Evolutionary conservation across 108 stramenopile genomes (phyloP), one percentile per base, ranked within the genome.

Genomic region (Skeletonema costatum): DNA sequence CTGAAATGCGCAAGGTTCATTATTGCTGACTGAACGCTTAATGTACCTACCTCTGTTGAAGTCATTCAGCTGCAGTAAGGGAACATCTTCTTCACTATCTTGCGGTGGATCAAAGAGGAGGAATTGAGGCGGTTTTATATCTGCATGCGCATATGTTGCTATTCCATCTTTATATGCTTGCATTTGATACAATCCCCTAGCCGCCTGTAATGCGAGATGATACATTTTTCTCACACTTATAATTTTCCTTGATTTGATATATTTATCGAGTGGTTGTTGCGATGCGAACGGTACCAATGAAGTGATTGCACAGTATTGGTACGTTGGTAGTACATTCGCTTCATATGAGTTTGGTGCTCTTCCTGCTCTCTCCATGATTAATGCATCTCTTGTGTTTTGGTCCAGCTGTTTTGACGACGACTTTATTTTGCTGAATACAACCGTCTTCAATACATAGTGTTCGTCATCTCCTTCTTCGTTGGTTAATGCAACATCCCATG

Each of bases 101-200:
- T 56, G 53, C 19, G 53, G 53, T 10, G 68, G 51, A 32, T 33
- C 29, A 32, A 51, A 68, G 2, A 53, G n/a, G 16, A 68, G 25
- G 16, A 68, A 68, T 48, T 68, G 68, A 4, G 68, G 8, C 7
- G 68, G 68, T 4, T 68, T 68, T 19, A 68, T 12, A 51, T 68
- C 68, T 1, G 68, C 38, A 35, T 68, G 68, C 30, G 30, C 50
- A 53, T 50, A 68, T 25, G 68, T 44, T 12, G 68, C 25, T 12
- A 29, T 68, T 32, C 68, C 68, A 53, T 68, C 51, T 29, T 16
- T 14, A 44, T 68, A 68, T 33, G 32, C 8, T n/a, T 68, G 68
- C 48, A 51, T 51, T 68, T 68, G 68, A 31, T 68, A 68, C 50
- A 68, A 33, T n/a, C 68, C 68, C 32, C 68, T 68, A n/a, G 68